Evolutionary conservation across 768 basidiomycete genomes (phyloP).

Genomic region (Candolleomyces aberdarensis): DNA sequence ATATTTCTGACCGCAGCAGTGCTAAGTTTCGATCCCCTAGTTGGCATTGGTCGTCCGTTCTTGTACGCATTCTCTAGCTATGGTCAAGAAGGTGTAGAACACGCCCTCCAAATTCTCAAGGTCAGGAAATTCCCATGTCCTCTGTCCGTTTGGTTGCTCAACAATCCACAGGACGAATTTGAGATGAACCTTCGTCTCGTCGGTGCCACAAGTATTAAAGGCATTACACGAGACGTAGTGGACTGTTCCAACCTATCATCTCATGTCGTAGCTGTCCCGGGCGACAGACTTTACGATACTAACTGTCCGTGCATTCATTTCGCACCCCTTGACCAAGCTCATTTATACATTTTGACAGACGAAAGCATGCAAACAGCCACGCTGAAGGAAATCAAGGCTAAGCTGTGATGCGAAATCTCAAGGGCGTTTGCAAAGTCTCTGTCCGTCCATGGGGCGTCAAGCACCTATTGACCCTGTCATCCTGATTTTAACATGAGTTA

Average conservation of each 20-base stretch:
- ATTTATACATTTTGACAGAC: conserved; percentile 19
- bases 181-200: conserved; percentile 97
- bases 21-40: conserved; percentile 24
- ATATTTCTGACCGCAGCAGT: neutral
- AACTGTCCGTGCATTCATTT: conserved; percentile 78
- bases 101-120: conserved; percentile 73
- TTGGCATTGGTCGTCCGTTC: conserved; percentile 85
- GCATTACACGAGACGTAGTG: conserved; percentile 87
- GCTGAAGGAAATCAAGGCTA: conserved; percentile 25
- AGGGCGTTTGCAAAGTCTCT: neutral
- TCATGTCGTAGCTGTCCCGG: conserved; percentile 67
- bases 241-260: conserved; percentile 68
- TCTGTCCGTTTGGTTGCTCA: neutral
- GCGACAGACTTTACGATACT: conserved; percentile 67
- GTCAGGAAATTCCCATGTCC: conserved; percentile 35
- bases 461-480: too few species aligned
- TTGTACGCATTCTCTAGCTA: conserved; percentile 88
- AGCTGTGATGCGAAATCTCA: conserved; percentile 16
- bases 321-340: conserved; percentile 29
- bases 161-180: conserved; percentile 75
- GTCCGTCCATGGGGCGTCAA: too few species aligned
- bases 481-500: too few species aligned
- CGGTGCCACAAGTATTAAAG: conserved; percentile 76
- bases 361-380: conserved; percentile 33
- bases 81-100: conserved; percentile 83